Evolutionary conservation across 2,329 filamentous ascomycete genomes (phyloP).

Genomic region (Epichloe hybrida): DNA sequence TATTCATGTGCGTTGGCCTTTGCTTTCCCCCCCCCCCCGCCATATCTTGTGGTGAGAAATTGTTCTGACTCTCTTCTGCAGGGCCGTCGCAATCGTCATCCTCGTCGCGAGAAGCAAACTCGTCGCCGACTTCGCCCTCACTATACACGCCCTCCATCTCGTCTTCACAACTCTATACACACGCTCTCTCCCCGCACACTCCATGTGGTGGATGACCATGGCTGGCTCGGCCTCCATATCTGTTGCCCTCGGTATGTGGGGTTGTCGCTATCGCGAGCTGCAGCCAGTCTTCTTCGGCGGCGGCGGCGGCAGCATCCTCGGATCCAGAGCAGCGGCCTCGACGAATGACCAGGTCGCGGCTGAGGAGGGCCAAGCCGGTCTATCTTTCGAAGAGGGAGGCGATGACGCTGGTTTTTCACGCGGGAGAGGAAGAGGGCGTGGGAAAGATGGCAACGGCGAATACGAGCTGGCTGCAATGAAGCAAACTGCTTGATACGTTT

Average conservation of each 20-base stretch:
- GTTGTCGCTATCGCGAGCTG: slow-evolving; percentile 80
- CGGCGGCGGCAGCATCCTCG: slow-evolving; percentile 37
- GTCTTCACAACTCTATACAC: slow-evolving; percentile 67
- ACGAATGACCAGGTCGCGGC: slow-evolving; percentile 11
- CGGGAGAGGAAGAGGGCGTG: slow-evolving; percentile 27
- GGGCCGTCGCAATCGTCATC: slow-evolving; percentile 69
- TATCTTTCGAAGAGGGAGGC: slow-evolving; percentile 27
- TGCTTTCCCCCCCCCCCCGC: background rate
- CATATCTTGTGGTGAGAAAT: background rate
- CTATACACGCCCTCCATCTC: slow-evolving; percentile 73
- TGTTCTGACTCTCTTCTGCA: slow-evolving; percentile 21
- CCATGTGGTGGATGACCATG: slow-evolving; percentile 73
- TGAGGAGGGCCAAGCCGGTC: slow-evolving; percentile 11
- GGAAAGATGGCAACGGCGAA: slow-evolving; percentile 40
- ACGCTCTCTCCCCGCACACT: slow-evolving; percentile 57
- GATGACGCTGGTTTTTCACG: slow-evolving; percentile 1
- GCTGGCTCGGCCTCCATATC: slow-evolving; percentile 29
- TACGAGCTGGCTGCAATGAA: slow-evolving; percentile 54
- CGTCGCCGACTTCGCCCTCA: slow-evolving; percentile 86
- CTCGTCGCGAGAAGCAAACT: slow-evolving; percentile 84
- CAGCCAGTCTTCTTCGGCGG: slow-evolving; percentile 75
- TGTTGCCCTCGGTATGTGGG: slow-evolving; percentile 66
- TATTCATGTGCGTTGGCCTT: slow-evolving; percentile 31
- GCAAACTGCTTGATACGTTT: slow-evolving; percentile 4
- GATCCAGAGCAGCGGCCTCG: slow-evolving; percentile 6